These are phyloP conservation scores for Penicillium tannophilum DNA, from an alignment of 495 filamentous ascomycete genomes.

Conservation along the genomic window DNA sequence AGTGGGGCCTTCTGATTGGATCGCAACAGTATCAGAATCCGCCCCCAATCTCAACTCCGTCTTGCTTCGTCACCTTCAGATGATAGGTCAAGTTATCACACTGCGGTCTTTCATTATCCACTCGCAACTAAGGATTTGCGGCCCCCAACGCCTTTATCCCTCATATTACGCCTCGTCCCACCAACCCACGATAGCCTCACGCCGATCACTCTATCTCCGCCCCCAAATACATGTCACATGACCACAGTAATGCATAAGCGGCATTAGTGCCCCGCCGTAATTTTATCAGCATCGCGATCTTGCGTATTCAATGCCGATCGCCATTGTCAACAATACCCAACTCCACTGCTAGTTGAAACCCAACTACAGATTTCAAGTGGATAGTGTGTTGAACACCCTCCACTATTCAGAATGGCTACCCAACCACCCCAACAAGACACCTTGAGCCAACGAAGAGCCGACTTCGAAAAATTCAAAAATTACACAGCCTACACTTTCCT, in stretches of 20 bases:
- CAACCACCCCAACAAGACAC: constrained; percentile 11
- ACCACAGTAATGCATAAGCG: not conserved
- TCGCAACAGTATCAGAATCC: not conserved
- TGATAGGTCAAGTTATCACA: not conserved
- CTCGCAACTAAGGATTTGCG: not conserved
- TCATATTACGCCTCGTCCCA: not conserved
- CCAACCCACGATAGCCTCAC: not conserved
- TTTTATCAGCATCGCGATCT: not conserved
- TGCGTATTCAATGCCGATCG: not conserved
- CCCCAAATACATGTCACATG: not conserved
- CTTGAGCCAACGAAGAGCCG: constrained; percentile 30
- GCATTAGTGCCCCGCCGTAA: not conserved
- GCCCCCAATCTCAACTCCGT: not conserved
- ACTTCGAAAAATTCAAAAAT: constrained; percentile 58
- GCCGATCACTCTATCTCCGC: not conserved
- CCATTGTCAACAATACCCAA: not conserved
- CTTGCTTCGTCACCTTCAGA: not conserved
- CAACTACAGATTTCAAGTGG: not conserved
- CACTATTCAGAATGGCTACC: constrained; percentile 18
- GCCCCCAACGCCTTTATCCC: not conserved
- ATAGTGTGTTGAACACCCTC: not conserved
- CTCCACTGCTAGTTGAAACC: not conserved
- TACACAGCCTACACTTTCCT: constrained; percentile 64
- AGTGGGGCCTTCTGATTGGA: not conserved
- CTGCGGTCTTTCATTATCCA: not conserved